A percentile compares a stretch with the other conserved stretches of the same genome.
Evolutionary conservation across 345 rosid genomes (phyloP).

Genomic region (Dimocarpus longan): DNA sequence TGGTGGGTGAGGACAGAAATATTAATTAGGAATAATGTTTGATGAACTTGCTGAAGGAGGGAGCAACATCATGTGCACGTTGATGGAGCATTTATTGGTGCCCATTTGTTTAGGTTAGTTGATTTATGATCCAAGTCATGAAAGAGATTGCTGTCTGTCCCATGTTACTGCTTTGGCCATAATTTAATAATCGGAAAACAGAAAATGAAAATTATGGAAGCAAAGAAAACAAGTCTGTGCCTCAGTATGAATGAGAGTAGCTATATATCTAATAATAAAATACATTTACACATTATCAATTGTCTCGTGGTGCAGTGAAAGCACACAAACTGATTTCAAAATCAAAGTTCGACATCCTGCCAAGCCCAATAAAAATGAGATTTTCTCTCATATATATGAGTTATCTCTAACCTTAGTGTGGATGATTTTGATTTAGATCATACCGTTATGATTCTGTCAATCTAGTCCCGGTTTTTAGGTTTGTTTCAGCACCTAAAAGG

Average conservation of each 20-base stretch:
- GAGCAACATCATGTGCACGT: slow-evolving; percentile 64
- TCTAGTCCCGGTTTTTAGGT: too few species aligned
- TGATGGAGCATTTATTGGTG: slow-evolving; percentile 57
- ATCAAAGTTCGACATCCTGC: too few species aligned
- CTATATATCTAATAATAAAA: background rate
- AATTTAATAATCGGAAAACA: background rate
- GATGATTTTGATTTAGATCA: too few species aligned
- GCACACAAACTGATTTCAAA: too few species aligned
- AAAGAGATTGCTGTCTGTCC: slow-evolving; percentile 6
- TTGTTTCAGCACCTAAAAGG: too few species aligned
- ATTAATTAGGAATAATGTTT: slow-evolving; percentile 26
- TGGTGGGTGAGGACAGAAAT: slow-evolving; percentile 4
- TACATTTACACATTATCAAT: background rate
- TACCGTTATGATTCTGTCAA: too few species aligned
- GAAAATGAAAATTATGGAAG: slow-evolving; percentile 4
- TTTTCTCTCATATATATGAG: too few species aligned
- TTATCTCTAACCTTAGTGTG: too few species aligned
- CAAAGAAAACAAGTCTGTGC: background rate
- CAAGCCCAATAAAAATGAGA: too few species aligned
- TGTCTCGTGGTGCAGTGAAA: too few species aligned
- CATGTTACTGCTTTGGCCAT: background rate
- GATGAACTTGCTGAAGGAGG: slow-evolving; percentile 33
- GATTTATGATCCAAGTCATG: slow-evolving; percentile 1
- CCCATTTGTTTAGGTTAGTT: slow-evolving; percentile 30
- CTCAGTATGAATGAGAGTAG: background rate